A percentile compares a stretch with the other conserved stretches of the same genome.
These are phyloP conservation scores for Cercophora newfieldiana DNA, from an alignment of 495 filamentous ascomycete genomes.

Conservation along the genomic window DNA sequence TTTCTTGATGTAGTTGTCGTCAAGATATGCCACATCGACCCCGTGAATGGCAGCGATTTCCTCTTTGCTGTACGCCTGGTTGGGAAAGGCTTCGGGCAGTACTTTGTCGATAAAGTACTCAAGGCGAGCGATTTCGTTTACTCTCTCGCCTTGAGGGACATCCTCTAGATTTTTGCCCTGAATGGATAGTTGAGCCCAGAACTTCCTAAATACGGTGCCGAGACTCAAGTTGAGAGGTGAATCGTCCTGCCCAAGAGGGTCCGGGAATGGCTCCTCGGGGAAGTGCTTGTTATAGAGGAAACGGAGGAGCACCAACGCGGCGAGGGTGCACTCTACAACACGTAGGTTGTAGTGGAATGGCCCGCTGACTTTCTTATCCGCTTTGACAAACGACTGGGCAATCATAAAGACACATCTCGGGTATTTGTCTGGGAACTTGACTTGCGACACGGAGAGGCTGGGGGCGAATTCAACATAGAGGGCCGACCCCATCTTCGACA, in stretches of 20 bases:
- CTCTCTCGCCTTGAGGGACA: background rate
- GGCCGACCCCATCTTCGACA: conserved; percentile 79
- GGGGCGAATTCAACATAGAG: conserved; percentile 91
- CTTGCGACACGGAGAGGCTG: conserved; percentile 68
- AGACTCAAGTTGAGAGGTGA: conserved; percentile 83
- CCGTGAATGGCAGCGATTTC: background rate
- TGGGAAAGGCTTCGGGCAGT: background rate
- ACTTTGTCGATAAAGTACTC: background rate
- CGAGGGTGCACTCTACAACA: conserved; percentile 91
- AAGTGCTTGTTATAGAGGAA: conserved; percentile 41
- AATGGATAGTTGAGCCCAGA: conserved; percentile 40
- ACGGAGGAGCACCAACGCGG: conserved; percentile 65
- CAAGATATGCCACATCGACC: background rate
- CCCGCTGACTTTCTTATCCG: conserved; percentile 91
- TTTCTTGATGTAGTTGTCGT: conserved; percentile 26
- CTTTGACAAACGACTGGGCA: conserved; percentile 88
- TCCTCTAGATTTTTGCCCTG: background rate
- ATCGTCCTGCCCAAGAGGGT: conserved; percentile 74
- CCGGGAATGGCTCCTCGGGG: conserved; percentile 29
- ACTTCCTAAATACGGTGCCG: conserved; percentile 79
- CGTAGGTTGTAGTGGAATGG: conserved; percentile 95
- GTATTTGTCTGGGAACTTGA: conserved; percentile 78
- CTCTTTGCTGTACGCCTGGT: background rate
- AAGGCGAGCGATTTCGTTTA: background rate
- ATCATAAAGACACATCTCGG: conserved; percentile 90